Evolutionary conservation across 139 green algal species (phyloP).

Genomic region (Auxenochlorella protothecoides): DNA sequence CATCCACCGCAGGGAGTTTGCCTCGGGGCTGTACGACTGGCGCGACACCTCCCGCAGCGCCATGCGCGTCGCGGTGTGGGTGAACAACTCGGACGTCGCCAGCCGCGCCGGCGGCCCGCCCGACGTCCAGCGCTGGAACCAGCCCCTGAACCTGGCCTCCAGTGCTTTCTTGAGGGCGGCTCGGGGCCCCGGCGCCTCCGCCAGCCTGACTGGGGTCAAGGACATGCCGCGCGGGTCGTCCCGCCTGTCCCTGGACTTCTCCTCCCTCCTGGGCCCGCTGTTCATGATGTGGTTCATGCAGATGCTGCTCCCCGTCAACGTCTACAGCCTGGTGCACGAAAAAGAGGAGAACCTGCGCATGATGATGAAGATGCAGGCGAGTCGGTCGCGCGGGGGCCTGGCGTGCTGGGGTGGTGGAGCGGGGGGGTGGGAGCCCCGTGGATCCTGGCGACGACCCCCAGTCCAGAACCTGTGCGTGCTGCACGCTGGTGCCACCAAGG

Average conservation of each 20-base stretch:
- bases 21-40: slow-evolving; percentile 45
- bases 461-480: no score
- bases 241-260: slow-evolving; percentile 59
- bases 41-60: slow-evolving; percentile 6
- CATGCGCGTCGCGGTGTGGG: slow-evolving; percentile 37
- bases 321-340: slow-evolving; percentile 49
- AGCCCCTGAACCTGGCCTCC: slow-evolving; percentile 46
- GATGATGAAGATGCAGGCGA: slow-evolving; percentile 74
- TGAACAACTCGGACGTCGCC: slow-evolving; percentile 41
- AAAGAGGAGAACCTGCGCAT: slow-evolving; percentile 50
- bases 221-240: slow-evolving; percentile 54
- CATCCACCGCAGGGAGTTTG: slow-evolving; percentile 27
- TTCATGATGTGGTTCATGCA: slow-evolving; percentile 68
- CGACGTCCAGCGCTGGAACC: slow-evolving; percentile 46
- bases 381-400: no score
- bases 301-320: slow-evolving; percentile 24
- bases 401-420: background rate
- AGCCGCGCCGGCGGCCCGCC: slow-evolving; percentile 17
- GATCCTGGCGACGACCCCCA: no score
- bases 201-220: slow-evolving; percentile 30
- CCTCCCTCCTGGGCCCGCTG: slow-evolving; percentile 66
- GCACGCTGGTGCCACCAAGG: no score
- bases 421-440: background rate
- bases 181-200: slow-evolving; percentile 12
- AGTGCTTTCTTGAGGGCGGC: slow-evolving; percentile 42